Evolutionary conservation across 108 stramenopile genomes (phyloP), one percentile per base, ranked within the genome.

Genomic region (Cyclotella baltica): DNA sequence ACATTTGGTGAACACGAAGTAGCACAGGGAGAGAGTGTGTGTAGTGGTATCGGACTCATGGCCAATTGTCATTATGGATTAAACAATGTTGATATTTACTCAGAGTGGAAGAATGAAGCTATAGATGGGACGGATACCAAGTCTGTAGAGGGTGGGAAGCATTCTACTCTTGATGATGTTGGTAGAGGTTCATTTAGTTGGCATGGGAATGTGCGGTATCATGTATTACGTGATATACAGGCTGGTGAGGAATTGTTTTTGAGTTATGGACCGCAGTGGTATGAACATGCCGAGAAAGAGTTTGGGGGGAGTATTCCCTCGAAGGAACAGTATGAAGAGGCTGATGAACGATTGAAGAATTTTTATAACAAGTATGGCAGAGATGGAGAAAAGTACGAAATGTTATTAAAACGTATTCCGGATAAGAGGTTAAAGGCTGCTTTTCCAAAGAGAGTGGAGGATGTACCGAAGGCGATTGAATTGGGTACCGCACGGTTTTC

Each of bases 161-260:
- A 46, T 38, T 51, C 35, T 23, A 73, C 77, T 0, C 0, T 75
- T 34, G 18, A 71, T 46, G 83, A 90, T 77, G 80, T 86, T 8
- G 89, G 88, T 4, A 68, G 76, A 15, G 93, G 93, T 29, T 86
- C 88, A 8, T 55, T 43, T 62, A 68, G 86, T 46, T 72, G 73
- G 43, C 89, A 89, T 72, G 23, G 64, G 2, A 76, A 78, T 51
- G 70, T 81, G 6, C n/a, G 23, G 4, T 67, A 84, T 27, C 19
- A 65, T 16, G 80, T 83, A 0, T 55, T 15, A 13, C 59, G 72
- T 11, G 23, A 78, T 34, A 81, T 93, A 48, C 73, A 70, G 43
- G 85, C 73, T 8, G 92, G 90, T 38, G 86, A 79, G 29, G 93
- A 94, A 78, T 53, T 92, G 18, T 93, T 90, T 67, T 74, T 76